Base-by-base conservation (phyloP, 352 stramenopile species). In the Phytophthora foliorum region DNA sequence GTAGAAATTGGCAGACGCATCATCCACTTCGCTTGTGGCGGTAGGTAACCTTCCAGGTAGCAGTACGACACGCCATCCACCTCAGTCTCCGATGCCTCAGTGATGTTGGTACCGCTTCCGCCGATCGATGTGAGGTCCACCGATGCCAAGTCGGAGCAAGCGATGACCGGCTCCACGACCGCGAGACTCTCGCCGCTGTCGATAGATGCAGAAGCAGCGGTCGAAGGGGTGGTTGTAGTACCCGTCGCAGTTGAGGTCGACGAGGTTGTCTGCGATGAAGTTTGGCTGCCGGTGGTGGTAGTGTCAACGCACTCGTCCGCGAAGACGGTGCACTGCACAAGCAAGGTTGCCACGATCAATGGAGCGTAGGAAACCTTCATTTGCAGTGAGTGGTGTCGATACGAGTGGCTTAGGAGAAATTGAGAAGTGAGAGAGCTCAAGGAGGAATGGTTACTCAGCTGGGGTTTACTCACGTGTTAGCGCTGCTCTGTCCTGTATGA, bases 51-150 rank as follows among this genome's bases (percentile, higher is more conserved):
- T 13, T 77, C 66, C 2, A 79, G 46, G 24, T 66, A 69, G 60
- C 74, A 82, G 56, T 82, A 82, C 14, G 55, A 42, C 22, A 77
- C 55, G 4, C 57, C 67, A 34, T 67, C 59, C 25, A 67, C 68
- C 17, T 67, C 63, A 3, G 45, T 75, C 45, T 75, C 67, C 16
- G 39, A 66, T 9, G 58, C 55, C 14, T 66, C 58, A 6, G 63
- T 69, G 54, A 77, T 72, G 51, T 58, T 65, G 42, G 57, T 77
- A 31, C 60, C 68, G 16, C 21, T 46, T 19, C 60, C 68, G 17
- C 63, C 52, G 38, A 80, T 69, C 0, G 45, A 65, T 6, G 51
- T 72, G 7, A 80, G 38, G 51, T 80, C 63, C 19, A 73, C 48
- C 3, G 62, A 70, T 8, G 41, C 22, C 27, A 80, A 41, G 17